A percentile compares a stretch with the other conserved stretches of the same genome.
Conservation (phyloP, 768 basidiomycete genomes). For the Mycena metata region DNA sequence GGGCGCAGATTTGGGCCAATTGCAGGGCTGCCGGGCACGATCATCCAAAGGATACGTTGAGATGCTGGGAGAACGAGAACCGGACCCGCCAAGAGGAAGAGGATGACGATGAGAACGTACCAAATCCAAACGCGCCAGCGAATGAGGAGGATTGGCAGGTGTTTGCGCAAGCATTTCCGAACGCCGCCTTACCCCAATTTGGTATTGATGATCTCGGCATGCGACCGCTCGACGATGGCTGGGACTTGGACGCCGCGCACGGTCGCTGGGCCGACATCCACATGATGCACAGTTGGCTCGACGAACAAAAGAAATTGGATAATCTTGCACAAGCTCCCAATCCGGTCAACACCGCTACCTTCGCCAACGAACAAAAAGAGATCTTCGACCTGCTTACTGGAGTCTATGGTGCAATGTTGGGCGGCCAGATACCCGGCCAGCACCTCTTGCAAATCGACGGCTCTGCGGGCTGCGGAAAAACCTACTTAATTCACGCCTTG, state of each 20-base stretch:
- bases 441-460: slow-evolving; percentile 19
- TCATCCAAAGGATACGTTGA: slow-evolving; percentile 12
- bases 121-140: neutral
- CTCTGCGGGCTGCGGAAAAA: slow-evolving; percentile 30
- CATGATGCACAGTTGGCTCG: neutral
- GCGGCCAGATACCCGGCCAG: neutral
- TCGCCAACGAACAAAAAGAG: slow-evolving; percentile 4
- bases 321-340: neutral
- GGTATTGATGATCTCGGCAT: slow-evolving; percentile 18
- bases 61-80: slow-evolving; percentile 18
- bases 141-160: slow-evolving; percentile 20
- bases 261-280: slow-evolving; percentile 14
- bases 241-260: slow-evolving; percentile 17
- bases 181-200: slow-evolving; percentile 10
- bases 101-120: slow-evolving; percentile 16
- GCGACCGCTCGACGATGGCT: slow-evolving; percentile 22
- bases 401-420: neutral
- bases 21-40: neutral
- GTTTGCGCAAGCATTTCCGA: slow-evolving; percentile 11
- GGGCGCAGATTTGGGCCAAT: slow-evolving; percentile 7
- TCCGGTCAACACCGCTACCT: neutral
- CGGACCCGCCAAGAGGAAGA: slow-evolving; percentile 1
- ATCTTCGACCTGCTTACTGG: neutral
- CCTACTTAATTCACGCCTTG: slow-evolving; percentile 26
- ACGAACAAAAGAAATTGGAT: neutral